Base-by-base conservation (phyloP, 768 basidiomycete genomes). In the Rhodosporidiobolus odoratus region DNA sequence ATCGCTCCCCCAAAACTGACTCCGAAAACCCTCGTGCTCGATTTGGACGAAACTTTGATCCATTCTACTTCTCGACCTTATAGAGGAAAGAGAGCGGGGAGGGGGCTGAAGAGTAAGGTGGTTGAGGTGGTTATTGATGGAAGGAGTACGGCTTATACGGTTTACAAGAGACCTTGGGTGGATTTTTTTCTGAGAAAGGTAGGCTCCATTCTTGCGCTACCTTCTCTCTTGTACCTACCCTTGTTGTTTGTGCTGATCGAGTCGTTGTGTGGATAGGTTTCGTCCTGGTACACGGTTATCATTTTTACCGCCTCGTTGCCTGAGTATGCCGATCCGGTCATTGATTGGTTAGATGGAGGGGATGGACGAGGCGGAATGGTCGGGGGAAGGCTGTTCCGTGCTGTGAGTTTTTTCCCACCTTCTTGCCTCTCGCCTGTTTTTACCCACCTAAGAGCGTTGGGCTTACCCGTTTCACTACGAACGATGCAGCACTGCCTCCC, bases 291-390 rank as follows among this genome's bases (percentile, higher is more conserved):
- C 81, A 98, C 94, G 2, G 85, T 99, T 69, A 93, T 99, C 62
- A 92, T 99, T 73, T 99, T 95, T 81, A 99, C 96, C 40, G 96
- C 96, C 12, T 97, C 95, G 15, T 92, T 99, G 91, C 90, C 93
- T 78, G 96, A 99, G 81, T 99, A 99, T 79, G 96, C 96, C 71
- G 96, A 99, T 82, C 96, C 96, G 0, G 94, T 99, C 37, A 99
- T 99, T 75, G 96, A 99, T 81, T 99, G 96, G 96, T 82, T 99
- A 63, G 96, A 99, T 78, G 72, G 73, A 19, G 77, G 77, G 19
- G 92, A 89, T 64, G 74, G 74, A 0, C 92, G 93, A 6, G 86
- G 92, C 54, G 94, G 93, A 25, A 90, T 98, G 67, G 85, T 99
- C 43, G 86, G 84, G 3, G 89, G 90, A 71, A 87, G 93, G 43